A percentile compares a stretch with the other conserved stretches of the same genome.
Evolutionary conservation across 192 early-diverging fungal species (phyloP).

Genomic region (Fimicolochytrium jonesii): DNA sequence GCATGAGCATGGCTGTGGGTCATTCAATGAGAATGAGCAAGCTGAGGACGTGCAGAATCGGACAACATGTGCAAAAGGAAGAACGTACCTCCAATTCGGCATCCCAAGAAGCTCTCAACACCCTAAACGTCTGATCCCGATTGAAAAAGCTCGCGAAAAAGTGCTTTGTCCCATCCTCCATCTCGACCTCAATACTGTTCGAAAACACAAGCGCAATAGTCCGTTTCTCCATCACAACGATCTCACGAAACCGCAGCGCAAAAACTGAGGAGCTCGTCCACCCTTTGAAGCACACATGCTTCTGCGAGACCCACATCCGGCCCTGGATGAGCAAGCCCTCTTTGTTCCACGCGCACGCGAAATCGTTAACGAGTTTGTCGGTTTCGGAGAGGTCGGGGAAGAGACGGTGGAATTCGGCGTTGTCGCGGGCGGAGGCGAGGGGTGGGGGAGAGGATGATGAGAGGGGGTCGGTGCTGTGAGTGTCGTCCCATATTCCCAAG

Average conservation of each 20-base stretch:
- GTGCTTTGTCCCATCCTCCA: too few species aligned
- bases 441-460: too few species aligned
- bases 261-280: constrained; percentile 14
- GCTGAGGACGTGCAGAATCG: too few species aligned
- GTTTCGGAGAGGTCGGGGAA: not conserved
- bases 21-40: too few species aligned
- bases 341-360: constrained; percentile 19
- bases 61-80: too few species aligned
- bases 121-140: constrained; percentile 10
- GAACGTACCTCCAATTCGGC: too few species aligned
- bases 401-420: constrained; percentile 21
- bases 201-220: constrained; percentile 26
- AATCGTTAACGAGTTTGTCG: constrained; percentile 23
- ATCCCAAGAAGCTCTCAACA: constrained; percentile 17
- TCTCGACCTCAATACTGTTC: constrained; percentile 25
- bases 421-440: constrained; percentile 15
- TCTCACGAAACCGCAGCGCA: not conserved
- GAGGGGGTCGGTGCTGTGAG: too few species aligned
- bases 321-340: constrained; percentile 31
- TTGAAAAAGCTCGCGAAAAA: constrained; percentile 33
- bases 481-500: too few species aligned
- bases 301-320: constrained; percentile 24
- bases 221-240: constrained; percentile 17
- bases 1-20: constrained; percentile 10
- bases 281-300: constrained; percentile 22